phyloP scores from a whole-genome alignment of 2,329 filamentous ascomycete species.

The Penicillium sp. region DNA sequence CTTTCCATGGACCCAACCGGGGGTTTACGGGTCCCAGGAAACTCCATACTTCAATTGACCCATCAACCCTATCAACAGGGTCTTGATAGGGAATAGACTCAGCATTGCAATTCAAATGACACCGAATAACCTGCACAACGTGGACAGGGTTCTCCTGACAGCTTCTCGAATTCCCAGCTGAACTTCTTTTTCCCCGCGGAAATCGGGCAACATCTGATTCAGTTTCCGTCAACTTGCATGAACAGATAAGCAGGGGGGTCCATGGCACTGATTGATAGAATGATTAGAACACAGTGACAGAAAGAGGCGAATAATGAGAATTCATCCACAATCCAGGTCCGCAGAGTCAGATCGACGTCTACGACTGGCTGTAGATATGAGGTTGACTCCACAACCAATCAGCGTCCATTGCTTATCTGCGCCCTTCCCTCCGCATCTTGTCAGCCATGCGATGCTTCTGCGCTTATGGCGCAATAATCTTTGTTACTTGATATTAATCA shows the following conservation, averaged over 20 bases:
- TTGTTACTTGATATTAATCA: background rate
- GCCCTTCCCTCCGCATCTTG: background rate
- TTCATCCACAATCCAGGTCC: background rate
- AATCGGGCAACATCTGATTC: background rate
- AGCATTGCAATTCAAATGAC: background rate
- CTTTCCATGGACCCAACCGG: constrained; percentile 15
- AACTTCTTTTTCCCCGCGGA: background rate
- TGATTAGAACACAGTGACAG: constrained; percentile 12
- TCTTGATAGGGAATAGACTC: background rate
- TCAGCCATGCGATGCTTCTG: background rate
- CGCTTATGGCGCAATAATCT: background rate
- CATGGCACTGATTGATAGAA: constrained; percentile 6
- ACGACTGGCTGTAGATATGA: constrained; percentile 34
- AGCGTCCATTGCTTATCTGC: constrained; percentile 20
- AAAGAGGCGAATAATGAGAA: constrained; percentile 18
- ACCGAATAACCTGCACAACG: background rate
- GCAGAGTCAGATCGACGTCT: background rate
- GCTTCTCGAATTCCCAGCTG: background rate
- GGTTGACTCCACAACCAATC: constrained; percentile 25
- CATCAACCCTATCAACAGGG: background rate
- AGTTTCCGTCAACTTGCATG: background rate
- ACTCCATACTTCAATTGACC: background rate
- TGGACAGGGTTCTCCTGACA: background rate
- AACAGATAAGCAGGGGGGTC: constrained; percentile 17
- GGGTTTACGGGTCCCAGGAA: constrained; percentile 17